Conservation (phyloP, 2,329 filamentous ascomycete genomes). For the Apiospora phragmitis region DNA sequence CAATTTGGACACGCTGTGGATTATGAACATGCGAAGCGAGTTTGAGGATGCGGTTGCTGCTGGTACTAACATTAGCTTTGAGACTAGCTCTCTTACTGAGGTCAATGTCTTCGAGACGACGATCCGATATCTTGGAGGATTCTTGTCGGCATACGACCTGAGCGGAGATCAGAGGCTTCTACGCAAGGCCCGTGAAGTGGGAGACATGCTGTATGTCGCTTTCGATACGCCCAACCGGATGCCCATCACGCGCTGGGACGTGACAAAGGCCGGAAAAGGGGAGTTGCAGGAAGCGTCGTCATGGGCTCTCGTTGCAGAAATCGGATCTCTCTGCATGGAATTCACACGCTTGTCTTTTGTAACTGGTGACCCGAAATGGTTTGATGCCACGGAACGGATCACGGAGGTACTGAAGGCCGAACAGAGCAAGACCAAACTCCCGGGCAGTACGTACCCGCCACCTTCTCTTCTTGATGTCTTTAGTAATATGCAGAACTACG, state of each 20-base stretch:
- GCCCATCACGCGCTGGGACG: conserved; percentile 30
- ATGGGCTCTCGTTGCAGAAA: conserved; percentile 28
- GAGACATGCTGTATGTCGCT: conserved; percentile 37
- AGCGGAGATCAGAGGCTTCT: conserved; percentile 35
- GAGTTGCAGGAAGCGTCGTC: conserved; percentile 22
- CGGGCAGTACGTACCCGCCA: conserved; percentile 30
- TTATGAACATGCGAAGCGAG: conserved; percentile 47
- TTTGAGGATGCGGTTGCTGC: conserved; percentile 45
- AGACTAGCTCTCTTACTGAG: conserved; percentile 27
- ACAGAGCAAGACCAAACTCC: conserved; percentile 36
- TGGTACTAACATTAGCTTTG: conserved; percentile 43
- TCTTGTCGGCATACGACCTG: conserved; percentile 37
- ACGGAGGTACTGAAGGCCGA: conserved; percentile 25
- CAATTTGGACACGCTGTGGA: conserved; percentile 33
- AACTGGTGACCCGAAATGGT: conserved; percentile 33
- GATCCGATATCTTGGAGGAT: conserved; percentile 35
- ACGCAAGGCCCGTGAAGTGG: conserved; percentile 40
- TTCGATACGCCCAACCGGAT: conserved; percentile 35
- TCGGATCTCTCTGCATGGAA: conserved; percentile 32
- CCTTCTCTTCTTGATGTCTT: neutral
- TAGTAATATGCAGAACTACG: neutral
- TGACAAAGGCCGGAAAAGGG: conserved; percentile 23
- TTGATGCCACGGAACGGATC: conserved; percentile 31
- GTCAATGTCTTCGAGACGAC: conserved; percentile 40
- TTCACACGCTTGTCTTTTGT: conserved; percentile 33